Conservation (phyloP, 495 filamentous ascomycete species). For the Penicillium cinerascens region DNA sequence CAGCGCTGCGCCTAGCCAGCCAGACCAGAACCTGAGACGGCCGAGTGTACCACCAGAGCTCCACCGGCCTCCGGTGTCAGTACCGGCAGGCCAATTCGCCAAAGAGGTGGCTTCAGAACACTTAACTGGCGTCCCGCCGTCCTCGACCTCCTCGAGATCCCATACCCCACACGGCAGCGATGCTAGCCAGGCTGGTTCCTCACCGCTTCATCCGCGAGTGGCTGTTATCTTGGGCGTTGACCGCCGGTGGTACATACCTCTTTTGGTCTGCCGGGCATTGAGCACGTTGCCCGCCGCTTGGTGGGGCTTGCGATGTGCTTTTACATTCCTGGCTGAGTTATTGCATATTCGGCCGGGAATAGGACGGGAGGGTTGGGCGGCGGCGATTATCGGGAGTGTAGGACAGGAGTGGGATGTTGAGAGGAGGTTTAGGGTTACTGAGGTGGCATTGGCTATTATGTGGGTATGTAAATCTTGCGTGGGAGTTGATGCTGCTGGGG, state of each 20-base stretch:
- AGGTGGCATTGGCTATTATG: slow-evolving; percentile 75
- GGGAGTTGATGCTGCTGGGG: not conserved
- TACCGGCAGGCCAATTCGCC: slow-evolving; percentile 9
- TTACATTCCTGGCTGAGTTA: slow-evolving; percentile 57
- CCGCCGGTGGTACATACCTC: slow-evolving; percentile 58
- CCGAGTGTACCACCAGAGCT: slow-evolving; percentile 10
- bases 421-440: slow-evolving; percentile 62
- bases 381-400: slow-evolving; percentile 45
- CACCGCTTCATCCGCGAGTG: slow-evolving; percentile 57
- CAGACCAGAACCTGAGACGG: slow-evolving; percentile 24
- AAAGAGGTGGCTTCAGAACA: slow-evolving; percentile 35
- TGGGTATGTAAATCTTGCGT: slow-evolving; percentile 60
- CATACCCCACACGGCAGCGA: slow-evolving; percentile 35
- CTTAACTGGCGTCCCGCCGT: slow-evolving; percentile 31
- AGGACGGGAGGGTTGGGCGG: slow-evolving; percentile 44
- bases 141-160: slow-evolving; percentile 34
- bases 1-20: slow-evolving; percentile 23
- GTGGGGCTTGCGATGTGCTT: slow-evolving; percentile 60
- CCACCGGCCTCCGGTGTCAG: slow-evolving; percentile 9
- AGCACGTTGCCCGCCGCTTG: slow-evolving; percentile 57
- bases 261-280: slow-evolving; percentile 58
- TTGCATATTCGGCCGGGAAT: slow-evolving; percentile 46
- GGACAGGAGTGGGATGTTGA: slow-evolving; percentile 51
- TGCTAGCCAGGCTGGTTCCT: slow-evolving; percentile 27
- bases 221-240: slow-evolving; percentile 63